Percentiles rank a stretch among this genome's conserved stretches.
phyloP scores from a whole-genome alignment of 495 filamentous ascomycete species.

The Glarea lozoyensis region DNA sequence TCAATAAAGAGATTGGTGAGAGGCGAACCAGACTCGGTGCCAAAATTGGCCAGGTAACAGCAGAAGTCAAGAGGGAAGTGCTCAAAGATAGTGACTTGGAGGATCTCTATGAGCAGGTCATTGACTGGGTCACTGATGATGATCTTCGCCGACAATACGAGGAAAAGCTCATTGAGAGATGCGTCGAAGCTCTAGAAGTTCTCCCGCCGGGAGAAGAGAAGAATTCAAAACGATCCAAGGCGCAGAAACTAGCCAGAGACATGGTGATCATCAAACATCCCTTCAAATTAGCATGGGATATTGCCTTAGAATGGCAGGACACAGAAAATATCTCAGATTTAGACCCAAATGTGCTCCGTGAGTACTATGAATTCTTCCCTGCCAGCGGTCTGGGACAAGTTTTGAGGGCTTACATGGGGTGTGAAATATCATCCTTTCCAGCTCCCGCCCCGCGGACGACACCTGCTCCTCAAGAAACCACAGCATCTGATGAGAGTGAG shows the following conservation, averaged over 20 bases:
- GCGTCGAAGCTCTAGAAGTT: conserved; percentile 65
- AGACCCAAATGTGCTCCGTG: conserved; percentile 63
- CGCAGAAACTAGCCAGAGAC: conserved; percentile 67
- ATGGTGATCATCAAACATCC: conserved; percentile 96
- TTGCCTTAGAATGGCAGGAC: conserved; percentile 84
- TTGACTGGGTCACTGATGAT: conserved; percentile 87
- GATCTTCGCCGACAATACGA: conserved; percentile 76
- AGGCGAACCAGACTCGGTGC: conserved; percentile 83
- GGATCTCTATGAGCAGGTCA: conserved; percentile 65
- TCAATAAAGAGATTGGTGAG: conserved; percentile 85
- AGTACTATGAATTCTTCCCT: conserved; percentile 79
- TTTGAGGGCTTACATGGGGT: conserved; percentile 68
- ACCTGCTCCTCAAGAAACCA: conserved; percentile 8
- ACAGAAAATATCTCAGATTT: conserved; percentile 58
- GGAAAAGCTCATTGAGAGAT: conserved; percentile 78
- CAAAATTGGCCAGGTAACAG: conserved; percentile 67
- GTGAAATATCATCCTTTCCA: conserved; percentile 79
- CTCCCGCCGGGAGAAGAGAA: conserved; percentile 54
- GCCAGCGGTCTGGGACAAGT: conserved; percentile 73
- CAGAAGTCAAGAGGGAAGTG: conserved; percentile 82
- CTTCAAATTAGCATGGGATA: conserved; percentile 82
- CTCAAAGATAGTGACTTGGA: conserved; percentile 61
- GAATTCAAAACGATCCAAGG: conserved; percentile 53
- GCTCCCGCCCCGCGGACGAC: conserved; percentile 13
- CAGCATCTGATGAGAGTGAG: conserved; percentile 25